Base-by-base conservation (phyloP, 305 asterid species). In the Andrographis paniculata region DNA sequence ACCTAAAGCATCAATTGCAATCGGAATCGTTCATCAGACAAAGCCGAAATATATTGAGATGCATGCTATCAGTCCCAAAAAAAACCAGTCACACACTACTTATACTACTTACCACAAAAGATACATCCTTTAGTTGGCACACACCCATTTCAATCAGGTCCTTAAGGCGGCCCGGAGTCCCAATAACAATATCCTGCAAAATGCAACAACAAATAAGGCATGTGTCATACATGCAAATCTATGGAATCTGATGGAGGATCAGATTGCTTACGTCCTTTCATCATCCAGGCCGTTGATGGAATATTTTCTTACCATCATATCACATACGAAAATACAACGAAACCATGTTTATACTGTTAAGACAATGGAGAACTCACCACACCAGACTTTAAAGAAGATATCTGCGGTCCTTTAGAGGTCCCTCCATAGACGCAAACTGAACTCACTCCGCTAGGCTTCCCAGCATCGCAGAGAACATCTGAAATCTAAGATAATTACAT, bases 371-470 rank as follows among this genome's bases (percentile, higher is more conserved):
- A 37, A 45, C 80, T 65, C 76, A 92, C 99, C 76, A 87, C 95
- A 39, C 99, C 99, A 63, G 94, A 75, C 70, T 70, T 84, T 22
- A 92, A 71, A 60, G 94, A 55, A 71, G 93, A 69, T 61, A 87
- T 87, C 70, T 92, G 99, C 28, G 84, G 88, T 39, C 92, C 84
- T 78, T 92, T 91, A 8, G 91, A 77, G 62, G 81, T 64, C 64
- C 99, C 99, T 58, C 99, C 99, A 60, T 87, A 92, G 30, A 92
- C 21, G 70, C 96, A 87, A 48, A 92, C 87, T 48, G 96, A 78
- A 55, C 43, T 53, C 53, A 84, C 81, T 16, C 91, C 82, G 61
- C 77, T 65, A 39, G 96, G 84, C 73, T 77, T 77, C 53, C 96
- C 99, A 73, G 99, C 94, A 53, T 87, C 99, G 52, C 69, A 70